These are phyloP conservation scores for Kurtzmaniella cleridarum DNA, from an alignment of 805 yeast species.

Conservation along the genomic window DNA sequence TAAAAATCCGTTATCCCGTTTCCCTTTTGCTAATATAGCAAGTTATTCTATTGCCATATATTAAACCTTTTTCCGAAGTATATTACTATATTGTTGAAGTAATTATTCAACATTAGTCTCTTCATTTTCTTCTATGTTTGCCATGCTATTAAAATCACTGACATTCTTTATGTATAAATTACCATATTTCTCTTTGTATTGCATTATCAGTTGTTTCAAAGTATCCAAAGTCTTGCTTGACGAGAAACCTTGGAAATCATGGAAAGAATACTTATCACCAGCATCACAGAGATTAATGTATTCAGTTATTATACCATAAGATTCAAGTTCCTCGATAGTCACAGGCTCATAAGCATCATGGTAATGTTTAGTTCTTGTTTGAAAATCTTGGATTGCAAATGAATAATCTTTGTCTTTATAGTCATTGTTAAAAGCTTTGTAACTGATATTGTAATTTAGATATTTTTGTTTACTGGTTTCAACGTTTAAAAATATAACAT, in stretches of 20 bases:
- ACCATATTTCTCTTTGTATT: constrained; percentile 1
- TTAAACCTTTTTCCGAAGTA: neutral
- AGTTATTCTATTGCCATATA: too few relatives aligned
- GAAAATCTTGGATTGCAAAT: constrained; percentile 53
- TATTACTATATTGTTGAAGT: constrained; percentile 1
- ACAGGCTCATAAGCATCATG: constrained; percentile 29
- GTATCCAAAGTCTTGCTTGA: constrained; percentile 5
- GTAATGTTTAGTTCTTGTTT: constrained; percentile 51
- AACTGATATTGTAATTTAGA: constrained; percentile 55
- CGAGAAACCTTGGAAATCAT: constrained; percentile 2
- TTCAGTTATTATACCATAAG: constrained; percentile 12
- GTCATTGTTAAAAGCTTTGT: constrained; percentile 59
- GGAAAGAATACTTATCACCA: constrained; percentile 18
- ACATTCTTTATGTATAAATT: constrained; percentile 8
- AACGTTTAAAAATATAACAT: constrained; percentile 54
- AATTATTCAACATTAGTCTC: constrained; percentile 21
- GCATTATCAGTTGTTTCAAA: constrained; percentile 6
- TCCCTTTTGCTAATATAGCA: too few relatives aligned
- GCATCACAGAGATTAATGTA: constrained; percentile 23
- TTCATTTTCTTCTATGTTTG: constrained; percentile 20
- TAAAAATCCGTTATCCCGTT: neutral
- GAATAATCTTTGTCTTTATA: constrained; percentile 49
- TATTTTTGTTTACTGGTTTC: constrained; percentile 49
- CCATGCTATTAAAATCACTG: constrained; percentile 14
- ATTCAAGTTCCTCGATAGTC: constrained; percentile 17